A percentile compares a stretch with the other conserved stretches of the same genome.
Conservation (phyloP, 176 grass and related monocot genomes). For the Pharus latifolius region DNA sequence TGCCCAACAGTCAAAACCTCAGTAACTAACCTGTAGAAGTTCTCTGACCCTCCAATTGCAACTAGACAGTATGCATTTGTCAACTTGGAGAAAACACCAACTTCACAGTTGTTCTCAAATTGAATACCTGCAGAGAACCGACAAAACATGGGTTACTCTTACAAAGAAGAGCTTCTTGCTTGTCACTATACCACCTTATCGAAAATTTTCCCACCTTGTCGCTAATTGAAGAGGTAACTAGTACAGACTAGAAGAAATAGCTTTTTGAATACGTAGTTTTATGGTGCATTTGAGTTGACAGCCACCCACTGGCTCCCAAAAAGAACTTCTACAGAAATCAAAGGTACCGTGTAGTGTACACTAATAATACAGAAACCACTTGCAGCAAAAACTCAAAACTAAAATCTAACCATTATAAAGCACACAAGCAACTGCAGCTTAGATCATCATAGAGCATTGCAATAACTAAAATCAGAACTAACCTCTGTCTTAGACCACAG, state of each 20-base stretch:
- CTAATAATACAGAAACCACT: neutral
- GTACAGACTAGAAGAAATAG: too few species aligned
- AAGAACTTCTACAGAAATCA: too few species aligned
- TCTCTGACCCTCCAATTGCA: conserved; percentile 93
- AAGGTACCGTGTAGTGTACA: neutral
- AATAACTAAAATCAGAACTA: neutral
- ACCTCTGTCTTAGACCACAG: too few species aligned
- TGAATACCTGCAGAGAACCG: conserved; percentile 54
- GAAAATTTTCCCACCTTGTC: neutral
- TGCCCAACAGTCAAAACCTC: neutral
- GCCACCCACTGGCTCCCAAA: too few species aligned
- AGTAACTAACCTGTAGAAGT: conserved; percentile 77
- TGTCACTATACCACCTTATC: too few species aligned
- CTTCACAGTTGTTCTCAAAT: conserved; percentile 91
- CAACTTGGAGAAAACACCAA: conserved; percentile 93
- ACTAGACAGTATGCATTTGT: conserved; percentile 96
- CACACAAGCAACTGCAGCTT: too few species aligned
- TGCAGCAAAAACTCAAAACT: neutral
- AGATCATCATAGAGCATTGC: too few species aligned
- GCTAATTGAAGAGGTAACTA: too few species aligned
- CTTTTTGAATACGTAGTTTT: too few species aligned
- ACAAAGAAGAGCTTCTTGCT: too few species aligned
- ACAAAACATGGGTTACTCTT: neutral
- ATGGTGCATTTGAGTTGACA: too few species aligned
- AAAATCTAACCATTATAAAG: neutral